Base-by-base conservation (phyloP, 2,329 filamentous ascomycete genomes). In the Penicillium sp. region DNA sequence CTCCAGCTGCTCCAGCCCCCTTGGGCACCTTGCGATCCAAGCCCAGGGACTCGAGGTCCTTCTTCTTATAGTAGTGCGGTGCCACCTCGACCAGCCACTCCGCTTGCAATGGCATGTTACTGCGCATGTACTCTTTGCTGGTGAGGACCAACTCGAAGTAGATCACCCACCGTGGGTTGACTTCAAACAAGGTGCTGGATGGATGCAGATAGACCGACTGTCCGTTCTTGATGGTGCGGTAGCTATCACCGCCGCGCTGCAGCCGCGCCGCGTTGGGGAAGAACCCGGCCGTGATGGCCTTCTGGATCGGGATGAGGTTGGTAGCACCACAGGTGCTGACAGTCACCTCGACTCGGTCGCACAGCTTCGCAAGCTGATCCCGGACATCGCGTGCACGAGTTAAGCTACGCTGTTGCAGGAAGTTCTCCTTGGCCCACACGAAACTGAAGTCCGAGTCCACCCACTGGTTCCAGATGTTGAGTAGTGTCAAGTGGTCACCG, bases 381-480 rank as follows among this genome's bases (percentile, higher is more conserved):
- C 90, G 82, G 2, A 98, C 88, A 56, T 97, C 90, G 19, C 91
- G 81, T 0, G 89, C 91, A 1, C 93, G 81, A 0, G 84, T 93
- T 3, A 98, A 75, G n/a, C 84, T 86, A 11, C 90, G 81, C 63
- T 94, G 88, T 61, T 97, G 90, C 7, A 98, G 63, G 64, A 94
- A 98, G 63, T 97, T 96, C 68, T 97, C 91, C 33, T 84, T 83
- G 1, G 87, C 75, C 90, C 90, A 98, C 31, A 94, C 80, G 37
- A 81, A 83, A 35, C 81, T 87, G 68, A 88, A 98, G 65, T 95
- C 91, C 33, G 81, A 84, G 60, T 97, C 91, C 1, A 90, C 87
- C 86, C 89, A 98, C 63, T 95, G 87, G 56, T 93, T 91, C 82
- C 84, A 98, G 54, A 98, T 84, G 58, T 95, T 95, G 33, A 97